Percentiles rank a stretch among this genome's conserved stretches.
These are phyloP conservation scores for Cinnamomum chago DNA, from an alignment of 164 flowering plant genomes.

Conservation along the genomic window DNA sequence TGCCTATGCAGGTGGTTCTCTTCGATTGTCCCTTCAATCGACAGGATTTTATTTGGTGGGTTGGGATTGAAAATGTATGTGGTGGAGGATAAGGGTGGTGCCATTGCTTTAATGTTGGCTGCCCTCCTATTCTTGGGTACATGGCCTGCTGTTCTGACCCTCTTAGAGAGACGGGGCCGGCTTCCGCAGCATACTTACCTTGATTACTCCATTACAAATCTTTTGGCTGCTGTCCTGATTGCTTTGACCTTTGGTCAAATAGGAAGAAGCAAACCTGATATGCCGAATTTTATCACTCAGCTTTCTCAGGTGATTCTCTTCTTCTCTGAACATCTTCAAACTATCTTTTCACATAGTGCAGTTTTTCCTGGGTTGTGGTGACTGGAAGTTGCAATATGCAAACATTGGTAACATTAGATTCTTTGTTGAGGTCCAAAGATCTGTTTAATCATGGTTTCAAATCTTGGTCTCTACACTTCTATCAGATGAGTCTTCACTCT, in stretches of 20 bases:
- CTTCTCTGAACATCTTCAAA: neutral
- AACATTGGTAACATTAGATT: neutral
- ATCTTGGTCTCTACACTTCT: neutral
- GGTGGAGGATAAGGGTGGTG: slow-evolving; percentile 80
- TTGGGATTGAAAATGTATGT: slow-evolving; percentile 50
- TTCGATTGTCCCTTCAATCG: neutral
- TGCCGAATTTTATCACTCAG: slow-evolving; percentile 70
- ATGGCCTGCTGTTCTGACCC: slow-evolving; percentile 82
- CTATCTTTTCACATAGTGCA: neutral
- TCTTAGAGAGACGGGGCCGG: slow-evolving; percentile 75
- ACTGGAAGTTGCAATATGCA: neutral
- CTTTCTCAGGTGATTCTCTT: slow-evolving; percentile 51
- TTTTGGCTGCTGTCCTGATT: slow-evolving; percentile 72
- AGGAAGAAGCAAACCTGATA: slow-evolving; percentile 35
- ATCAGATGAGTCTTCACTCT: neutral
- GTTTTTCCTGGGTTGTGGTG: neutral
- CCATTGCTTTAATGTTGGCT: slow-evolving; percentile 72
- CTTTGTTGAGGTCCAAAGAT: neutral
- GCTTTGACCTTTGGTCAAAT: slow-evolving; percentile 83
- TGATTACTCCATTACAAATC: slow-evolving; percentile 73
- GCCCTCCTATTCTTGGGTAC: slow-evolving; percentile 71
- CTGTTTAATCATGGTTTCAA: neutral
- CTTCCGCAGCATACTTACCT: slow-evolving; percentile 93
- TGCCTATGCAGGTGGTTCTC: neutral
- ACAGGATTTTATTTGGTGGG: neutral